These are phyloP conservation scores for Salix koriyanagi DNA, from an alignment of 345 rosid genomes.

Conservation along the genomic window DNA sequence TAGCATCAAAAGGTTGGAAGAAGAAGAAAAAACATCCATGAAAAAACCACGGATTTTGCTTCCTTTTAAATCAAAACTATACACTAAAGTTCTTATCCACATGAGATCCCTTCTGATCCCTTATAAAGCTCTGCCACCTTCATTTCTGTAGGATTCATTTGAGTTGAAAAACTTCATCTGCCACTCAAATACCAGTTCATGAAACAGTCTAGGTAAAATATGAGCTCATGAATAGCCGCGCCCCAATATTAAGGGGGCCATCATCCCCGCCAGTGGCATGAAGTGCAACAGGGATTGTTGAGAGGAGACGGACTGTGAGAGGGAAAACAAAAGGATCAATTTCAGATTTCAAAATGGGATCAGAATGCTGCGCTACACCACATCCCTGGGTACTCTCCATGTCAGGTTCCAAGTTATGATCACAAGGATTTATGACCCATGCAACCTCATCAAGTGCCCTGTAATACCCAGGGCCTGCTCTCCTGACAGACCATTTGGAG, in stretches of 20 bases:
- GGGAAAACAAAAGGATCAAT: constrained; percentile 64
- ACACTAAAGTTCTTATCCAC: constrained; percentile 32
- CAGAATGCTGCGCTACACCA: neutral
- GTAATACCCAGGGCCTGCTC: constrained; percentile 34
- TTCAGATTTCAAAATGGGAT: constrained; percentile 15
- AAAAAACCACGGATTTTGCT: constrained; percentile 3
- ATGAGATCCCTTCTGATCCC: constrained; percentile 20
- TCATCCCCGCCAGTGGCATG: constrained; percentile 76
- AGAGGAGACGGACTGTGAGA: constrained; percentile 52
- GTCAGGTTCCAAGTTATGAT: constrained; percentile 29
- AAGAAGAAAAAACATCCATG: neutral
- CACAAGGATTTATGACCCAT: constrained; percentile 46
- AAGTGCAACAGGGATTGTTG: constrained; percentile 79
- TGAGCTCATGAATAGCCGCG: constrained; percentile 65
- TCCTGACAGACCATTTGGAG: constrained; percentile 41
- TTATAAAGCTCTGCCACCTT: constrained; percentile 15
- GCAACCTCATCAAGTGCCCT: constrained; percentile 57
- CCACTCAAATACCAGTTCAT: constrained; percentile 9
- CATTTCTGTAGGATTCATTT: constrained; percentile 9
- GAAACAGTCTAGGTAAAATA: constrained; percentile 38
- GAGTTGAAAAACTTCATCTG: constrained; percentile 13
- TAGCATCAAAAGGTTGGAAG: neutral
- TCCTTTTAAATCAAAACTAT: constrained; percentile 22
- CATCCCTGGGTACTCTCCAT: constrained; percentile 1
- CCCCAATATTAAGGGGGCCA: constrained; percentile 73